Evolutionary conservation across 768 basidiomycete species (phyloP).

Genomic region (Phaffia australis): DNA sequence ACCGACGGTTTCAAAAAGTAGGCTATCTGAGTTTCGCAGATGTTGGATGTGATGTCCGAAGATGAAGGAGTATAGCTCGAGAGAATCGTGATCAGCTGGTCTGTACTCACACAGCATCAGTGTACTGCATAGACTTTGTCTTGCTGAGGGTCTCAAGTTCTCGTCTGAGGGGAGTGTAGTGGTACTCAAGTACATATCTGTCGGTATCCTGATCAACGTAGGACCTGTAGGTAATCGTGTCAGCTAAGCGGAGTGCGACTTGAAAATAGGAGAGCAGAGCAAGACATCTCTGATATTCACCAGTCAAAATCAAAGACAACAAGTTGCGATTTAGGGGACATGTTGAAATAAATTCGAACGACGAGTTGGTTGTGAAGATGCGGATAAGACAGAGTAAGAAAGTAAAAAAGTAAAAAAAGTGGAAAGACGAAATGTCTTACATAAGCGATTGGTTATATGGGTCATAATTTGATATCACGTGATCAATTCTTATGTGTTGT

Average conservation of each 20-base stretch:
- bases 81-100: not conserved
- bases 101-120: conserved; percentile 72
- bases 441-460: too few relatives aligned
- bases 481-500: too few relatives aligned
- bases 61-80: too few relatives aligned
- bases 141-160: conserved; percentile 60
- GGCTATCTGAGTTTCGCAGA: not conserved
- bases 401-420: too few relatives aligned
- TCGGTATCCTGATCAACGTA: conserved; percentile 92
- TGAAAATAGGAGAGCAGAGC: not conserved
- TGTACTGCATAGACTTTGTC: conserved; percentile 60
- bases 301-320: conserved; percentile 97
- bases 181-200: conserved; percentile 65
- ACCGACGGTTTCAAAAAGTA: too few relatives aligned
- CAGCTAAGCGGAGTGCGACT: not conserved
- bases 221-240: conserved; percentile 24
- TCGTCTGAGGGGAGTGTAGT: conserved; percentile 70
- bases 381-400: too few relatives aligned
- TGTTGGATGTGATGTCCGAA: too few relatives aligned
- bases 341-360: too few relatives aligned
- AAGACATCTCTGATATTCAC: conserved; percentile 39
- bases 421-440: too few relatives aligned
- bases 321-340: conserved; percentile 45
- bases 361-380: too few relatives aligned
- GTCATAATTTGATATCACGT: too few relatives aligned